Conservation (phyloP, 371 early-diverging fungal genomes). For the Smittium culicis region DNA sequence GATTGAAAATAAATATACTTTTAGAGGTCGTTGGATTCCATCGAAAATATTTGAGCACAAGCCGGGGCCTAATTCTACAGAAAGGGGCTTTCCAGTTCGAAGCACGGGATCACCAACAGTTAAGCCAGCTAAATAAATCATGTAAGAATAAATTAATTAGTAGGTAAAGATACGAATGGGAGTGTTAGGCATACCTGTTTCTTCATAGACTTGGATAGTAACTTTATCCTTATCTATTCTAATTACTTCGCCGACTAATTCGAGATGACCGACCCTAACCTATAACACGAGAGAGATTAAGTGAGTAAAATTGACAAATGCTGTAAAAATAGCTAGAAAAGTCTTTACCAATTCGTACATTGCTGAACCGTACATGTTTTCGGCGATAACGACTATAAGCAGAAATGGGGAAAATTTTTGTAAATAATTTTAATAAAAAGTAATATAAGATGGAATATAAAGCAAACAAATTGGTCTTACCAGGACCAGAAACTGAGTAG, state of each 20-base stretch:
- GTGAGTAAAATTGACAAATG: not conserved
- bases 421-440: constrained; percentile 7
- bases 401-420: not conserved
- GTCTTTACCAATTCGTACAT: constrained; percentile 94
- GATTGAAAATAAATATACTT: no score
- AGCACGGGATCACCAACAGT: constrained; percentile 98
- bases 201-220: constrained; percentile 99
- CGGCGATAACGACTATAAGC: constrained; percentile 91
- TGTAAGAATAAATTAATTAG: constrained; percentile 2
- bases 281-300: not conserved
- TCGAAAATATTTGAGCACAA: constrained; percentile 98
- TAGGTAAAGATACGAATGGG: not conserved
- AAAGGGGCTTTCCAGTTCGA: constrained; percentile 94
- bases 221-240: constrained; percentile 98
- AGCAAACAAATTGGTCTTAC: no score
- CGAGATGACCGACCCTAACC: constrained; percentile 90
- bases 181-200: constrained; percentile 60
- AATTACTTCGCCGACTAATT: constrained; percentile 99
- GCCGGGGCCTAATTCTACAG: constrained; percentile 99
- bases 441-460: constrained; percentile 1
- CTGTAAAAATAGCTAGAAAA: not conserved
- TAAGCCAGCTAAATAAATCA: constrained; percentile 63
- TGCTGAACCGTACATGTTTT: constrained; percentile 96
- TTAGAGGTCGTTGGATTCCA: constrained; percentile 99
- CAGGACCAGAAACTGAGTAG: constrained; percentile 98